Evolutionary conservation across 306 rosid species (phyloP).

Genomic region (Clitoria ternatea): DNA sequence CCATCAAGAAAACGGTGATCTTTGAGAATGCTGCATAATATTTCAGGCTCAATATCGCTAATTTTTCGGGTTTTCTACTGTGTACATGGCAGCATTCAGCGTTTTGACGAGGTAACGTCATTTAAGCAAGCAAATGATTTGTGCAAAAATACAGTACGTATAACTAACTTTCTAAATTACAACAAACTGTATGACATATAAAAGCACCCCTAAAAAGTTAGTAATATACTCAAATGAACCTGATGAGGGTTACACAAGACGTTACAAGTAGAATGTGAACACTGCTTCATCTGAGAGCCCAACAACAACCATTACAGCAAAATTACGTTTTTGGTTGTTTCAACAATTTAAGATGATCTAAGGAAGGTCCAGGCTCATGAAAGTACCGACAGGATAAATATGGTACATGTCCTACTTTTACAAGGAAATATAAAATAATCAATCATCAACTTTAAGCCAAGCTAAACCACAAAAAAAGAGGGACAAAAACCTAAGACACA

Average conservation of each 20-base stretch:
- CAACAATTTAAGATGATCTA: slow-evolving; percentile 13
- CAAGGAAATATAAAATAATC: slow-evolving; percentile 31
- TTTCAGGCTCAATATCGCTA: too few relatives aligned
- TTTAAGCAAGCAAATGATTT: not conserved
- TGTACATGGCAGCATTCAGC: too few relatives aligned
- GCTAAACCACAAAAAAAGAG: slow-evolving; percentile 18
- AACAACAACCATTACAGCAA: slow-evolving; percentile 14
- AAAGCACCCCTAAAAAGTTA: slow-evolving; percentile 8
- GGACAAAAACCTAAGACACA: not conserved
- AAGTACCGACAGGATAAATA: slow-evolving; percentile 30
- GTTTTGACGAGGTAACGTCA: not conserved
- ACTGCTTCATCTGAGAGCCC: not conserved
- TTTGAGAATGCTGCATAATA: not conserved
- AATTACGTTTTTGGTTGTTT: slow-evolving; percentile 19
- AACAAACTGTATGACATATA: not conserved
- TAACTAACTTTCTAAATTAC: not conserved
- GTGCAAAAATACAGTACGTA: not conserved
- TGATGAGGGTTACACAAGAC: slow-evolving; percentile 13
- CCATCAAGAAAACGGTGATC: not conserved
- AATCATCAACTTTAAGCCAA: slow-evolving; percentile 29
- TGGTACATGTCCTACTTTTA: slow-evolving; percentile 50
- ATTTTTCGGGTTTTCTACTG: too few relatives aligned
- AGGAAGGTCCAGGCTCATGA: slow-evolving; percentile 1
- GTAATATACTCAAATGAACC: slow-evolving; percentile 17
- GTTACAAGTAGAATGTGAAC: not conserved